Percentiles rank a stretch among this genome's conserved stretches.
phyloP scores from a whole-genome alignment of 352 stramenopile species.

The Pythium scleroteichum region DNA sequence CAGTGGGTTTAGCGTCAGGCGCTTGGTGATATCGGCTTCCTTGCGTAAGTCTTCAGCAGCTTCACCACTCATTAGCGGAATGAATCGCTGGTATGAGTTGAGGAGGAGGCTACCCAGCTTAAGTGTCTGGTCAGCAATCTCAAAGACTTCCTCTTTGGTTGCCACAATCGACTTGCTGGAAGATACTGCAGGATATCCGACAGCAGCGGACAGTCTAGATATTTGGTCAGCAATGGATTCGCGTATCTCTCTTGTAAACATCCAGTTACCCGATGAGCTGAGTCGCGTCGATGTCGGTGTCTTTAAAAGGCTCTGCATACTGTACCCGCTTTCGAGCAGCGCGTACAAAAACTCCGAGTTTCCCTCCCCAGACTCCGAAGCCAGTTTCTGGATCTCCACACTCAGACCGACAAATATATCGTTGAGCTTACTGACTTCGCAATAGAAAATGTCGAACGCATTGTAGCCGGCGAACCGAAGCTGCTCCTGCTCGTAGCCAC shows the following conservation, averaged over 20 bases:
- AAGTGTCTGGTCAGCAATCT: slow-evolving; percentile 62
- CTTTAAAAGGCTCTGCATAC: slow-evolving; percentile 72
- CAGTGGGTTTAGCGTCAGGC: slow-evolving; percentile 66
- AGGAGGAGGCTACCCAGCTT: slow-evolving; percentile 55
- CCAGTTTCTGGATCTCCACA: slow-evolving; percentile 54
- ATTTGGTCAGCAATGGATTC: slow-evolving; percentile 69
- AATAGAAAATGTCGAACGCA: slow-evolving; percentile 88
- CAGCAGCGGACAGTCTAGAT: slow-evolving; percentile 46
- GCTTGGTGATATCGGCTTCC: slow-evolving; percentile 60
- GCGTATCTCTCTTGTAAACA: slow-evolving; percentile 58
- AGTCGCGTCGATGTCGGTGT: slow-evolving; percentile 30
- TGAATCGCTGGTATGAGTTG: slow-evolving; percentile 53
- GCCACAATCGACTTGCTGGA: slow-evolving; percentile 44
- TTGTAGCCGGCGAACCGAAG: slow-evolving; percentile 82
- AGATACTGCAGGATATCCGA: slow-evolving; percentile 43
- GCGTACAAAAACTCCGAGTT: slow-evolving; percentile 60
- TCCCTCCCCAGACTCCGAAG: slow-evolving; percentile 56
- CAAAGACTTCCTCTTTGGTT: slow-evolving; percentile 60
- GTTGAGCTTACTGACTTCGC: slow-evolving; percentile 77
- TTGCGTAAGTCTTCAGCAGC: slow-evolving; percentile 62
- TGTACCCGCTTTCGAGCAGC: slow-evolving; percentile 65
- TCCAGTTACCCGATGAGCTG: slow-evolving; percentile 48
- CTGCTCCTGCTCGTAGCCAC: slow-evolving; percentile 78
- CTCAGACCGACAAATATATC: slow-evolving; percentile 67
- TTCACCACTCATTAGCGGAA: slow-evolving; percentile 39